These are phyloP conservation scores for Leishmania amazonensis DNA, from an alignment of 208 protist species.

Conservation along the genomic window DNA sequence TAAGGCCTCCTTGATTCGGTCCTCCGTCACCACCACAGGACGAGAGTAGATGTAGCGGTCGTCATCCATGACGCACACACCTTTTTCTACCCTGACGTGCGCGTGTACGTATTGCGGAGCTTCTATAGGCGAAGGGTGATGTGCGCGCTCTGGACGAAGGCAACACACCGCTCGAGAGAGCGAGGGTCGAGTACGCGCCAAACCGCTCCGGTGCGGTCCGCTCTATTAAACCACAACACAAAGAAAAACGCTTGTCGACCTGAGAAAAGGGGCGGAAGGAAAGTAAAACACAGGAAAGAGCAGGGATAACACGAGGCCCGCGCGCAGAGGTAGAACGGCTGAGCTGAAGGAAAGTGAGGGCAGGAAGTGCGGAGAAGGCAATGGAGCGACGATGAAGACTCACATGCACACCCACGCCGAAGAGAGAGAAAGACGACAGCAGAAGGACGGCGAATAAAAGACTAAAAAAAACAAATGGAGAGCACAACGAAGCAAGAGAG, in stretches of 20 bases:
- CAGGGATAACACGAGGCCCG: not conserved
- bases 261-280: not conserved
- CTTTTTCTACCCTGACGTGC: not conserved
- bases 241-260: not conserved
- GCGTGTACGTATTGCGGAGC: not conserved
- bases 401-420: not conserved
- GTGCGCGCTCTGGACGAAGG: not conserved
- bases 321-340: not conserved
- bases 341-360: not conserved
- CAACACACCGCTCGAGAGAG: not conserved
- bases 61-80: constrained; percentile 8
- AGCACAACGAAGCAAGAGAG: not conserved
- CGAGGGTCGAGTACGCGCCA: not conserved
- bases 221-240: not conserved
- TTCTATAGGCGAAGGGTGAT: not conserved
- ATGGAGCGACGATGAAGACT: not conserved
- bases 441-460: not conserved
- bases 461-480: not conserved
- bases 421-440: not conserved
- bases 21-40: constrained; percentile 64
- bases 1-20: constrained; percentile 55
- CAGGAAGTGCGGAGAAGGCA: not conserved
- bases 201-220: too few species aligned
- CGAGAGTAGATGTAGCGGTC: constrained; percentile 42
- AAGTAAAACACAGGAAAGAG: not conserved